These are phyloP conservation scores for Starmera quercuum DNA, from an alignment of 805 yeast species.

Conservation along the genomic window DNA sequence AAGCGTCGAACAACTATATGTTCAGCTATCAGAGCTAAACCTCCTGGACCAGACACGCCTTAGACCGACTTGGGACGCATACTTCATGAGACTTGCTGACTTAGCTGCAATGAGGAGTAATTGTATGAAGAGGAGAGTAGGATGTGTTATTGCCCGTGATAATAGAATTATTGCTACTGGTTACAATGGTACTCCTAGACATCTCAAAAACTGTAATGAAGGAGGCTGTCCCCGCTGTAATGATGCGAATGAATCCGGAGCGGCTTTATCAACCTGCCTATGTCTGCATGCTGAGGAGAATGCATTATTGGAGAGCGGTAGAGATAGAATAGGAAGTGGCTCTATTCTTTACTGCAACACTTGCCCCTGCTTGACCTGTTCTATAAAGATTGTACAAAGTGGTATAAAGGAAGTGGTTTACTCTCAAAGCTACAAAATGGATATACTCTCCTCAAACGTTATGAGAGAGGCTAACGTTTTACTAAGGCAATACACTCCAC, in stretches of 20 bases:
- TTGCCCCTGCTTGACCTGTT: constrained; percentile 94
- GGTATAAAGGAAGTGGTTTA: constrained; percentile 91
- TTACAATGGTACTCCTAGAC: constrained; percentile 94
- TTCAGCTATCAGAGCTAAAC: constrained; percentile 31
- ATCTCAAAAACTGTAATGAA: constrained; percentile 80
- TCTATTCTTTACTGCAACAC: constrained; percentile 88
- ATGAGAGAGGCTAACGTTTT: constrained; percentile 66
- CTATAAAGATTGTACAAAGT: constrained; percentile 88
- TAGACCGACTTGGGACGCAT: constrained; percentile 94
- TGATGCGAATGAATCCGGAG: constrained; percentile 52
- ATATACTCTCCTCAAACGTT: constrained; percentile 62
- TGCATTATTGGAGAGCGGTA: constrained; percentile 88
- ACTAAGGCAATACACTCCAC: constrained; percentile 49
- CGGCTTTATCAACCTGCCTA: constrained; percentile 71
- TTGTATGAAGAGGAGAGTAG: constrained; percentile 96
- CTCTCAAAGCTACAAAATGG: constrained; percentile 91
- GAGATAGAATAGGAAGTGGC: constrained; percentile 64
- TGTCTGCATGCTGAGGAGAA: constrained; percentile 98
- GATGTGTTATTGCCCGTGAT: constrained; percentile 88
- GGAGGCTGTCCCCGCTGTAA: constrained; percentile 96
- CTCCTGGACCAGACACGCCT: constrained; percentile 49
- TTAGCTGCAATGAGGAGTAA: constrained; percentile 89
- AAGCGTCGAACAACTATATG: constrained; percentile 28
- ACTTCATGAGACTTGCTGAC: constrained; percentile 89
- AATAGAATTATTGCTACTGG: constrained; percentile 91